Evolutionary conservation across 352 stramenopile genomes (phyloP).

Genomic region (Phytophthora colocasiae): DNA sequence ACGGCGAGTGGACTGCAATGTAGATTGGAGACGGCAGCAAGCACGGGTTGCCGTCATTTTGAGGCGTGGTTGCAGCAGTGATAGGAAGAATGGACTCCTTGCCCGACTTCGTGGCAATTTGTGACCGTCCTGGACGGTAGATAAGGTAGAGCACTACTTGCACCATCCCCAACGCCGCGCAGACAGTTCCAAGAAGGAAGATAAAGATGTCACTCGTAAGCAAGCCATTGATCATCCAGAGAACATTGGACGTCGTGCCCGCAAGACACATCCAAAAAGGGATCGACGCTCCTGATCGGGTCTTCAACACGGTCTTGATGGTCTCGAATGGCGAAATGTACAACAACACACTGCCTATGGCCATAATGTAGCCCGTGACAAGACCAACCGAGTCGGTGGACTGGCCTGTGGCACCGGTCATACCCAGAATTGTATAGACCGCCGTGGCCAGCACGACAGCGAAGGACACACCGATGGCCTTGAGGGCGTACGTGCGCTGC

Average conservation of each 20-base stretch:
- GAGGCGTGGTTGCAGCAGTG: conserved; percentile 8
- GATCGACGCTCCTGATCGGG: conserved; percentile 36
- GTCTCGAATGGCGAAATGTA: conserved; percentile 44
- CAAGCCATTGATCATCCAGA: conserved; percentile 52
- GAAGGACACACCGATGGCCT: conserved; percentile 25
- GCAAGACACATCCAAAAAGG: conserved; percentile 37
- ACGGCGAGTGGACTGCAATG: conserved; percentile 27
- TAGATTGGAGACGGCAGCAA: conserved; percentile 23
- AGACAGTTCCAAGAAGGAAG: conserved; percentile 36
- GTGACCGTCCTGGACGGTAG: conserved; percentile 21
- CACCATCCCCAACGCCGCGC: conserved; percentile 21
- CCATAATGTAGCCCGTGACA: conserved; percentile 44
- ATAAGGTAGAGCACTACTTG: conserved; percentile 41
- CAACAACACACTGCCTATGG: conserved; percentile 39
- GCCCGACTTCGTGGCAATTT: neutral
- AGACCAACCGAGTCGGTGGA: conserved; percentile 25
- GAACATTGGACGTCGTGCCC: conserved; percentile 28
- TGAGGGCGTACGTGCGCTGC: conserved; percentile 24
- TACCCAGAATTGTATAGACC: conserved; percentile 32
- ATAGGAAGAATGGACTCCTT: conserved; percentile 27
- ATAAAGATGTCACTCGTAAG: conserved; percentile 50
- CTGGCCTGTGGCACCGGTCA: conserved; percentile 31
- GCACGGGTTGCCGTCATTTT: conserved; percentile 1
- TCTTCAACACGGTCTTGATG: conserved; percentile 37
- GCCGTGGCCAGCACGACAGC: conserved; percentile 20